Evolutionary conservation across 2,329 filamentous ascomycete species (phyloP), one percentile per base, ranked within the genome.

Genomic region (Pseudogymnoascus sp.): DNA sequence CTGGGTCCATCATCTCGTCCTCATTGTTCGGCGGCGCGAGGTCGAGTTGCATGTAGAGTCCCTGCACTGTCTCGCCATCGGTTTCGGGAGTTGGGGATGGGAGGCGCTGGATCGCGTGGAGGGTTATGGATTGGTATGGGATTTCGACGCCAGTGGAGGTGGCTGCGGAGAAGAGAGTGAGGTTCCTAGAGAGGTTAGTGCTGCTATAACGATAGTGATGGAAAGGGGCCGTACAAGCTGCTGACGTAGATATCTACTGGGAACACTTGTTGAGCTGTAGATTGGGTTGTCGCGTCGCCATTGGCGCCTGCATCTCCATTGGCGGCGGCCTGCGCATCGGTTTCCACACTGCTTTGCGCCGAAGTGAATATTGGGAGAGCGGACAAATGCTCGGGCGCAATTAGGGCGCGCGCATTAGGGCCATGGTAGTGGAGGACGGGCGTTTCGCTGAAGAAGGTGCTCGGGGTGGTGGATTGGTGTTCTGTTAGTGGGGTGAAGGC

Each of bases 121-220:
- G 83, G 19, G 84, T 84, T 70, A 92, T 88, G 62, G 82, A 76
- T 2, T 85, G 87, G 72, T 91, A 92, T 0, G 86, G 83, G 64
- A 92, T 87, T 38, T 82, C 79, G 45, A 90, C 73, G 63, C 88
- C 89, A 15, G 74, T 78, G 34, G 77, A 75, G 10, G 77, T 79
- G 3, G 78, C 71, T 10, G 75, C 72, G 65, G 84, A 86, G 75
- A 84, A 91, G 62, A 92, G 72, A 12, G 77, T 83, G 60, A 92
- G 77, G 65, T 78, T 74, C 66, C 80, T 81, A 13, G 13, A 26
- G 34, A 48, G 30, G 61, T 52, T 67, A 68, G 33, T 70, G 76
- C 39, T 9, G n/a, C 60, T 52, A 18, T 63, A 61, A 18, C 34
- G 15, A n/a, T 9, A 15, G 18, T 58, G 30, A 37, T 39, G 12